These are phyloP conservation scores for Colletotrichum sidae DNA, from an alignment of 2,329 filamentous ascomycete species.

Conservation along the genomic window DNA sequence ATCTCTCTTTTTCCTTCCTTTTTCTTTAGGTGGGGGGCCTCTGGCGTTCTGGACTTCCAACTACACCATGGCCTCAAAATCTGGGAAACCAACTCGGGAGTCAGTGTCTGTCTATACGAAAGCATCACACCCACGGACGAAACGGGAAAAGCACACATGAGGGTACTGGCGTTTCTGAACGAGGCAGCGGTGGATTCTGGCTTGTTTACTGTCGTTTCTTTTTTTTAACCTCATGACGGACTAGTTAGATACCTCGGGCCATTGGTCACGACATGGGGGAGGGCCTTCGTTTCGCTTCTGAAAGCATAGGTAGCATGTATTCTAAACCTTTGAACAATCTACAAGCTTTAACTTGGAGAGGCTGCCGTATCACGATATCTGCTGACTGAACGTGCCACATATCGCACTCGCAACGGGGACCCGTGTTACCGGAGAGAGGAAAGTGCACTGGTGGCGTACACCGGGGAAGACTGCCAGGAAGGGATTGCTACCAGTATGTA, in stretches of 20 bases:
- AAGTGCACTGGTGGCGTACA: too few relatives aligned
- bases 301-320: slow-evolving; percentile 13
- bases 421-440: too few relatives aligned
- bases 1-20: neutral
- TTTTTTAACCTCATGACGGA: neutral
- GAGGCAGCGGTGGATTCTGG: slow-evolving; percentile 10
- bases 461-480: too few relatives aligned
- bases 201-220: neutral
- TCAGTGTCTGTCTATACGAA: slow-evolving; percentile 20
- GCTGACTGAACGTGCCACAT: too few relatives aligned
- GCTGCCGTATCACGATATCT: neutral
- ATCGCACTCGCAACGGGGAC: too few relatives aligned
- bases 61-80: neutral
- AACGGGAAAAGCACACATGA: slow-evolving; percentile 6
- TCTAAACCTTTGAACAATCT: slow-evolving; percentile 16
- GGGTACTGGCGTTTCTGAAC: slow-evolving; percentile 14
- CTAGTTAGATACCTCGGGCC: slow-evolving; percentile 31
- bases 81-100: slow-evolving; percentile 3
- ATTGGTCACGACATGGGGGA: slow-evolving; percentile 19
- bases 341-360: slow-evolving; percentile 16
- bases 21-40: too few relatives aligned
- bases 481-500: neutral
- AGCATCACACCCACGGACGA: slow-evolving; percentile 9
- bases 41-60: too few relatives aligned
- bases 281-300: slow-evolving; percentile 23